Evolutionary conservation across 2,329 filamentous ascomycete genomes (phyloP).

Genomic region (Sporothrix sp.): DNA sequence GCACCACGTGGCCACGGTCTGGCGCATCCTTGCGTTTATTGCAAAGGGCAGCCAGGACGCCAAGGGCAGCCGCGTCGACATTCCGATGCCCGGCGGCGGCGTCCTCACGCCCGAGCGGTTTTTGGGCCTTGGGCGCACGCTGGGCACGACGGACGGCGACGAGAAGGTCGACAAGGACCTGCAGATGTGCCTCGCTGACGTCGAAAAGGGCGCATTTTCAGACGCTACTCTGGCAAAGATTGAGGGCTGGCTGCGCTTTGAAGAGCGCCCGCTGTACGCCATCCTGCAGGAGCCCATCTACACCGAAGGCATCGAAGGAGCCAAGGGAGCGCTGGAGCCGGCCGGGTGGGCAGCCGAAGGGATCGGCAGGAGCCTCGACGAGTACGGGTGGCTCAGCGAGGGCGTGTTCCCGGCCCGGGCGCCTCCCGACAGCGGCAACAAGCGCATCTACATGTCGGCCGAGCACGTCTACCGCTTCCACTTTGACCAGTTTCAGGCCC

Average conservation of each 20-base stretch:
- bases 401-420: not conserved
- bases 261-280: constrained; percentile 19
- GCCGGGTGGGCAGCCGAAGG: constrained; percentile 16
- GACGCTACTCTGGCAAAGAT: not conserved
- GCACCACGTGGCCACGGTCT: constrained; percentile 41
- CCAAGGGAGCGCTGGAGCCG: no score
- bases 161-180: not conserved
- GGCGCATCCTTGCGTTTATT: constrained; percentile 1
- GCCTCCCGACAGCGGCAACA: not conserved
- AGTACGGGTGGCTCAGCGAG: constrained; percentile 16
- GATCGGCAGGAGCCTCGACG: not conserved
- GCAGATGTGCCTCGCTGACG: not conserved
- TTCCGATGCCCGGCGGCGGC: constrained; percentile 9
- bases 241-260: constrained; percentile 16
- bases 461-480: constrained; percentile 21
- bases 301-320: constrained; percentile 4
- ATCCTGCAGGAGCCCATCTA: constrained; percentile 20
- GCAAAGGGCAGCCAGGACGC: not conserved
- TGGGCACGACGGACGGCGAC: constrained; percentile 15
- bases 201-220: not conserved
- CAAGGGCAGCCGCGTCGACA: not conserved
- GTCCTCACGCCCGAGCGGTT: constrained; percentile 14
- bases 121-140: constrained; percentile 17
- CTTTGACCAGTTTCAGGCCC: constrained; percentile 15
- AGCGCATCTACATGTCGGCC: constrained; percentile 18